phyloP scores from a whole-genome alignment of 228 moss, liverwort and hornwort genomes.

The Sphagnum fallax region DNA sequence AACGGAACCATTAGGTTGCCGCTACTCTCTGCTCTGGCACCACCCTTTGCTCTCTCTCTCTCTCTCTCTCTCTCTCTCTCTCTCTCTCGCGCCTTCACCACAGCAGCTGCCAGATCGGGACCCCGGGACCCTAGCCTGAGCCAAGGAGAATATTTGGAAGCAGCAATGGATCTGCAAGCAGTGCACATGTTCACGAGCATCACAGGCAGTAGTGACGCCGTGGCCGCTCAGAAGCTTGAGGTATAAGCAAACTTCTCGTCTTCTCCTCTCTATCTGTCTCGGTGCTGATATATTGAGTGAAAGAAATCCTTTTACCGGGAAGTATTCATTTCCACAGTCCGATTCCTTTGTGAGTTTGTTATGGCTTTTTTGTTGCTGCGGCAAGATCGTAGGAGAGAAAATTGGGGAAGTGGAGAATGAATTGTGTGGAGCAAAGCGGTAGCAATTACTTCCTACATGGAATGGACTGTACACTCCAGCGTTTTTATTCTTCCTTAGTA shows the following conservation, averaged over 20 bases:
- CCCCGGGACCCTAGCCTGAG: no score
- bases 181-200: slow-evolving; percentile 10
- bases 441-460: no score
- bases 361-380: background rate
- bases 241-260: background rate
- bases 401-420: background rate
- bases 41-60: no score
- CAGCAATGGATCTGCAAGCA: background rate
- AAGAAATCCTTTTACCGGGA: background rate
- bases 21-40: no score
- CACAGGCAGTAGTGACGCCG: slow-evolving; percentile 5
- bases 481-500: no score
- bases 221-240: slow-evolving; percentile 5
- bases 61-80: no score
- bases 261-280: background rate
- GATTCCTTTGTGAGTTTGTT: background rate
- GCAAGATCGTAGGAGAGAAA: background rate
- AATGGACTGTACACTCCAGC: no score
- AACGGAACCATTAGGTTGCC: no score
- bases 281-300: background rate
- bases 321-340: background rate
- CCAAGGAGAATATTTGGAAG: no score
- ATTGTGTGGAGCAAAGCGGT: background rate
- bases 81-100: no score
- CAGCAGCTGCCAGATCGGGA: no score